A percentile compares a stretch with the other conserved stretches of the same genome.
phyloP scores from a whole-genome alignment of 371 early-diverging fungal species.

The Rhizopus microsporus region DNA sequence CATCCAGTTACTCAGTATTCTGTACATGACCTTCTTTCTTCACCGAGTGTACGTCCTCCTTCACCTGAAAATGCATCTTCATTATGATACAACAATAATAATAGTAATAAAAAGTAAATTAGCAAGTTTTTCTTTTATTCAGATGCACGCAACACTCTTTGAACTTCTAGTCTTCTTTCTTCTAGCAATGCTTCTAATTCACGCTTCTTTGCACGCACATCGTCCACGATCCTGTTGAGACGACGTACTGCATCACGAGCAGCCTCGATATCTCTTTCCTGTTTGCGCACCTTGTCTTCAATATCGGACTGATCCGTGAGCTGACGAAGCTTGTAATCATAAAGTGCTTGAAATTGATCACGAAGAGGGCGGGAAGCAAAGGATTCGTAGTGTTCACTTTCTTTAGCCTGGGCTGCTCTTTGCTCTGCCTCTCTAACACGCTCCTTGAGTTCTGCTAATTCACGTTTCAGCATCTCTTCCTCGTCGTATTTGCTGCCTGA shows the following conservation, averaged over 20 bases:
- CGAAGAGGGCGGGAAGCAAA: conserved; percentile 48
- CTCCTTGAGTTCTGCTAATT: conserved; percentile 43
- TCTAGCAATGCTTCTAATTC: conserved; percentile 40
- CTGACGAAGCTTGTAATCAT: conserved; percentile 53
- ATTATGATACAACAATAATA: background rate
- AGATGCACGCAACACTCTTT: conserved; percentile 29
- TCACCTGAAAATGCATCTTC: background rate
- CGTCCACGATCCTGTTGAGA: conserved; percentile 47
- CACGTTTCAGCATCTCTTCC: conserved; percentile 49
- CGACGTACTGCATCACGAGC: conserved; percentile 52
- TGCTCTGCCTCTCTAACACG: conserved; percentile 46
- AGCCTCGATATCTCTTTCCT: conserved; percentile 54
- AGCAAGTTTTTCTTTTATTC: conserved; percentile 13
- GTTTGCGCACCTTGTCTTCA: conserved; percentile 48
- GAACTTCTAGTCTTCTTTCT: conserved; percentile 34
- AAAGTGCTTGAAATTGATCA: conserved; percentile 52
- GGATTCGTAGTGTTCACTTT: conserved; percentile 32
- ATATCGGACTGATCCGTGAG: conserved; percentile 51
- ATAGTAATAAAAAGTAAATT: background rate
- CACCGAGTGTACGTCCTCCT: too few relatives aligned
- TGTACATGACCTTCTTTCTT: too few relatives aligned
- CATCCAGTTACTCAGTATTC: too few relatives aligned
- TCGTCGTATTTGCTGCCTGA: conserved; percentile 45
- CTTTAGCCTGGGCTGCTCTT: conserved; percentile 24
- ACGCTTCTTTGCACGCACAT: conserved; percentile 47